These are phyloP conservation scores for Apiotrichum veenhuisii DNA, from an alignment of 1,284 basidiomycete species.

Conservation along the genomic window DNA sequence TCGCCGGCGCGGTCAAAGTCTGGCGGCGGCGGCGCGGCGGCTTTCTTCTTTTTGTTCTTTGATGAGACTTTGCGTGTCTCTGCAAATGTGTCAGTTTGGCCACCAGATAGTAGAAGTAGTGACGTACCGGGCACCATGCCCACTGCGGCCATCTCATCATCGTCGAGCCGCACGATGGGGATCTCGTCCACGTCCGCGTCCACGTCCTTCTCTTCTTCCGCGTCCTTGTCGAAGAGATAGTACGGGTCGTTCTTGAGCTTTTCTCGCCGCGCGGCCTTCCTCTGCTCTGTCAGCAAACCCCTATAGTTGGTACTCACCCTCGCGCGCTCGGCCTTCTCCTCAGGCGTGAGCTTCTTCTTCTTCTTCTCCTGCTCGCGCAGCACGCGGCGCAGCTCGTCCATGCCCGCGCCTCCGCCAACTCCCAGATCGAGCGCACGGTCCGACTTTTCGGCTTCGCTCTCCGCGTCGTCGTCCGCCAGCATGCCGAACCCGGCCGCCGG, in stretches of 20 bases:
- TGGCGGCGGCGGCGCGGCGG: slow-evolving; percentile 27
- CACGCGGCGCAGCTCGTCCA: slow-evolving; percentile 49
- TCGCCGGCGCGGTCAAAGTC: slow-evolving; percentile 72
- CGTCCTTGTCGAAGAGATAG: slow-evolving; percentile 61
- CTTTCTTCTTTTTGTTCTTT: slow-evolving; percentile 18
- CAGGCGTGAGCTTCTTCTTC: slow-evolving; percentile 38
- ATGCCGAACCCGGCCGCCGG: slow-evolving; percentile 52
- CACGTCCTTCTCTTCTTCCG: slow-evolving; percentile 36
- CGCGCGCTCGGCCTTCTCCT: slow-evolving; percentile 43
- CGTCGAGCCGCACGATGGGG: slow-evolving; percentile 73
- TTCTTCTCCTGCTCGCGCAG: slow-evolving; percentile 48
- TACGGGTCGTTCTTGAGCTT: slow-evolving; percentile 78
- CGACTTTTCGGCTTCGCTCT: slow-evolving; percentile 33
- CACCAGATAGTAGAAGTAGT: slow-evolving; percentile 43
- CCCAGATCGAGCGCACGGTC: slow-evolving; percentile 37
- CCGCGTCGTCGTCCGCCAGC: slow-evolving; percentile 24
- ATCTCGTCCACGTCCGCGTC: slow-evolving; percentile 70
- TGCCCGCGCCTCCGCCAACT: slow-evolving; percentile 43
- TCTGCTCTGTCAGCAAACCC: slow-evolving; percentile 51
- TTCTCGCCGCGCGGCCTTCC: slow-evolving; percentile 67
- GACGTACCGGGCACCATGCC: slow-evolving; percentile 29
- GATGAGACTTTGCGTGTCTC: not conserved
- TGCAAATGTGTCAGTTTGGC: slow-evolving; percentile 27
- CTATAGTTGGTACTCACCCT: slow-evolving; percentile 30
- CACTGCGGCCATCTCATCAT: slow-evolving; percentile 42